Conservation (phyloP, 257 asterid species). For the Lycium barbarum region DNA sequence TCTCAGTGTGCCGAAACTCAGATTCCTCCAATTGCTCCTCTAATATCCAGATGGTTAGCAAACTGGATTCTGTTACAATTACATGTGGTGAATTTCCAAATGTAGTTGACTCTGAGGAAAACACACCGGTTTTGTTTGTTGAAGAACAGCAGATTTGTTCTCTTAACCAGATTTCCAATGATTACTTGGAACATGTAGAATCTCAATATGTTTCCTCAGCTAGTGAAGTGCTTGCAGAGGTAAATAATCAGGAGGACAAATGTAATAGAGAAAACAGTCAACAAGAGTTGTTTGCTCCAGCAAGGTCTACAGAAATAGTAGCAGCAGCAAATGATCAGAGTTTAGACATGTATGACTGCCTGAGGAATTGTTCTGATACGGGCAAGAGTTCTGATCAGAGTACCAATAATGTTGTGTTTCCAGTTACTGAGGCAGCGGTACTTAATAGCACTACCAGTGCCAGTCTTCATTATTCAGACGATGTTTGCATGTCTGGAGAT, state of each 20-base stretch:
- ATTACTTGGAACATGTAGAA: conserved; percentile 50
- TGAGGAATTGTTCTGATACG: conserved; percentile 36
- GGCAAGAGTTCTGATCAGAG: conserved; percentile 42
- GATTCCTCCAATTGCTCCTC: conserved; percentile 32
- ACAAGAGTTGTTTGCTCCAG: conserved; percentile 19
- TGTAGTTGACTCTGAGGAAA: conserved; percentile 28
- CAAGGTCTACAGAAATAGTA: conserved; percentile 22
- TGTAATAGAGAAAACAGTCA: conserved; percentile 24
- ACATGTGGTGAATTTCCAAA: conserved; percentile 23
- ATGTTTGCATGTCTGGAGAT: conserved; percentile 32
- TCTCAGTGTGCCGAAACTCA: conserved; percentile 20
- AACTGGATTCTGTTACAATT: neutral
- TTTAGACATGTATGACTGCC: conserved; percentile 38
- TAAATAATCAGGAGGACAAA: conserved; percentile 37
- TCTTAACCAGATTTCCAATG: conserved; percentile 47
- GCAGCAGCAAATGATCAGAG: conserved; percentile 41
- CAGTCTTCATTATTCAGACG: conserved; percentile 41
- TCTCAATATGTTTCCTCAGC: conserved; percentile 39
- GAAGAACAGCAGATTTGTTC: conserved; percentile 44
- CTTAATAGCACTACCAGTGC: conserved; percentile 29
- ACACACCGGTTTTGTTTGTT: conserved; percentile 25
- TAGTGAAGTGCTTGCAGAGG: conserved; percentile 38
- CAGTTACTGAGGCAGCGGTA: conserved; percentile 39
- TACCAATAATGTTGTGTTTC: conserved; percentile 38
- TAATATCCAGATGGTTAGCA: conserved; percentile 24